A percentile compares a stretch with the other conserved stretches of the same genome.
phyloP scores from a whole-genome alignment of 164 flowering plant species.

The Hamamelis virginiana region DNA sequence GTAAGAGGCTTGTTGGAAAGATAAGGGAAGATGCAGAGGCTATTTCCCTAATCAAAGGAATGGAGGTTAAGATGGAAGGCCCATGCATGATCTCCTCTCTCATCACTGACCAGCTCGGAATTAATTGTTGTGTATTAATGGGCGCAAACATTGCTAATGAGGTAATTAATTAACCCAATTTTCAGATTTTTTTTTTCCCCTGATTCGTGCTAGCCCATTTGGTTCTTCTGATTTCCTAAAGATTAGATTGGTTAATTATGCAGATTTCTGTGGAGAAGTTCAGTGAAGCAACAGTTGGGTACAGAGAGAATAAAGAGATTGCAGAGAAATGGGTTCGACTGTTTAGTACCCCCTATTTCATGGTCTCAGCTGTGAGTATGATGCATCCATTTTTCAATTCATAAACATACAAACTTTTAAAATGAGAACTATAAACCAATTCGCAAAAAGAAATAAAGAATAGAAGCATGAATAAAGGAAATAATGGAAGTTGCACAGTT shows the following conservation, averaged over 20 bases:
- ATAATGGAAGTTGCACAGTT: not conserved
- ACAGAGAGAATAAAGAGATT: constrained; percentile 55
- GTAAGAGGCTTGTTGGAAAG: constrained; percentile 77
- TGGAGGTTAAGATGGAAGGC: constrained; percentile 95
- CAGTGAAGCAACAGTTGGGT: constrained; percentile 96
- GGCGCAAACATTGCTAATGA: constrained; percentile 97
- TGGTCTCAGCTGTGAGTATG: constrained; percentile 75
- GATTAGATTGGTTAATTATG: constrained; percentile 15
- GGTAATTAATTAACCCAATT: constrained; percentile 36
- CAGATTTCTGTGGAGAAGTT: constrained; percentile 92
- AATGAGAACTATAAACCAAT: not conserved
- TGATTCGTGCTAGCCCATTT: not conserved
- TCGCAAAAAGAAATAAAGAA: not conserved
- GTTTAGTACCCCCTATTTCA: constrained; percentile 78
- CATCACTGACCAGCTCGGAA: constrained; percentile 62
- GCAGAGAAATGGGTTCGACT: constrained; percentile 87
- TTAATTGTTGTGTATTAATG: constrained; percentile 93
- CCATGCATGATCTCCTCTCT: constrained; percentile 88
- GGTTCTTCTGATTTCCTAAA: not conserved
- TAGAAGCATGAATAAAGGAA: not conserved
- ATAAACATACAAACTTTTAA: not conserved
- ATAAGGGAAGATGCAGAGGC: constrained; percentile 60
- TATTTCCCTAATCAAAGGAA: constrained; percentile 87
- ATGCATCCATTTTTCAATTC: not conserved
- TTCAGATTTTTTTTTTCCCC: not conserved